A percentile compares a stretch with the other conserved stretches of the same genome.
Evolutionary conservation across 768 basidiomycete species (phyloP).

Genomic region (Termitomyces sp.): DNA sequence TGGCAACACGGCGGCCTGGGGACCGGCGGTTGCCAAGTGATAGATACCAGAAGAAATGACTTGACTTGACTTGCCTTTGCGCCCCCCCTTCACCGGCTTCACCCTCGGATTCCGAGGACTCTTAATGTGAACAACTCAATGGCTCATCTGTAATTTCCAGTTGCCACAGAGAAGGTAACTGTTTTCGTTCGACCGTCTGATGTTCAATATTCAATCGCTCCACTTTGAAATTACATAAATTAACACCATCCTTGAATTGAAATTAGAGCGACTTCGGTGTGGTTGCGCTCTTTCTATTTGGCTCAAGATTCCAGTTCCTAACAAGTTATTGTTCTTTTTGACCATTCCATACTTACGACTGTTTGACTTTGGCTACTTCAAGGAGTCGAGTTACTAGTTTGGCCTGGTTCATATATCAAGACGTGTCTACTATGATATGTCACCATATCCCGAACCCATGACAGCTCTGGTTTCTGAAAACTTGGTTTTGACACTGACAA

Average conservation of each 20-base stretch:
- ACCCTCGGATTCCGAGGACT: background rate
- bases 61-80: background rate
- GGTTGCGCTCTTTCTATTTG: background rate
- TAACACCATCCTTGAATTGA: conserved; percentile 6
- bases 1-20: background rate
- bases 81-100: too few relatives aligned
- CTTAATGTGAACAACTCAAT: too few relatives aligned
- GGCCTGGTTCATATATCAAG: background rate
- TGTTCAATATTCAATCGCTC: background rate
- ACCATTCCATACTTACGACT: background rate
- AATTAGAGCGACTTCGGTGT: conserved; percentile 1
- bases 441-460: background rate
- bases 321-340: background rate
- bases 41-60: too few relatives aligned
- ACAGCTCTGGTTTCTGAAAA: too few relatives aligned
- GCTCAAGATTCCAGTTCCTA: background rate
- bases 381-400: background rate
- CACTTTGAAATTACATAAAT: background rate
- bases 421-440: background rate
- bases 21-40: background rate
- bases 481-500: background rate
- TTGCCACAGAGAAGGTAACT: background rate
- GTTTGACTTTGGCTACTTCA: background rate
- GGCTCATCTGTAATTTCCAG: background rate
- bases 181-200: too few relatives aligned